Evolutionary conservation across 352 stramenopile species (phyloP).

Genomic region (Aphanomyces euteiches): DNA sequence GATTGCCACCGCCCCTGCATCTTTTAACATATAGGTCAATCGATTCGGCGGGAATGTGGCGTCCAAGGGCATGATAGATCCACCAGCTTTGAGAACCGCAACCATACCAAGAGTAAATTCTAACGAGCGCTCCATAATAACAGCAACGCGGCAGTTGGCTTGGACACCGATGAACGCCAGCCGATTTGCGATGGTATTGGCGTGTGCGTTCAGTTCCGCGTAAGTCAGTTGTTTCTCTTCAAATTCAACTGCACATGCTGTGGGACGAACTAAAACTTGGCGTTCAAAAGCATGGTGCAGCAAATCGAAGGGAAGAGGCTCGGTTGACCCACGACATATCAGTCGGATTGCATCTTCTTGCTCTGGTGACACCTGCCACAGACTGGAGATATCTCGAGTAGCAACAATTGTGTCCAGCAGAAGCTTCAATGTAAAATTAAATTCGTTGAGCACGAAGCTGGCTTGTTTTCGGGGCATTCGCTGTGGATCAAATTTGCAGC

Average conservation of each 20-base stretch:
- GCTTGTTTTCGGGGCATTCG: background rate
- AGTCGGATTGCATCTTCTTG: background rate
- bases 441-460: background rate
- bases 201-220: constrained; percentile 34
- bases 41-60: background rate
- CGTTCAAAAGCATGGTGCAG: constrained; percentile 6
- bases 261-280: constrained; percentile 31
- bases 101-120: constrained; percentile 1
- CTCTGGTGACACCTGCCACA: background rate
- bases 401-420: background rate
- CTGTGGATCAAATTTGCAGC: background rate
- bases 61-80: background rate
- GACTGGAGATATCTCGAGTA: background rate
- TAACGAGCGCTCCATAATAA: background rate
- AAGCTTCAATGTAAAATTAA: constrained; percentile 3
- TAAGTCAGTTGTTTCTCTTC: constrained; percentile 35
- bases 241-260: constrained; percentile 24
- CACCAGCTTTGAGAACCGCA: background rate
- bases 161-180: background rate
- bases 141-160: background rate
- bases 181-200: background rate
- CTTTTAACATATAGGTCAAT: background rate
- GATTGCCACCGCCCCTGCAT: background rate
- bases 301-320: background rate
- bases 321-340: background rate